Evolutionary conservation across 805 yeast species (phyloP).

Genomic region (Metschnikowia reukaufii): DNA sequence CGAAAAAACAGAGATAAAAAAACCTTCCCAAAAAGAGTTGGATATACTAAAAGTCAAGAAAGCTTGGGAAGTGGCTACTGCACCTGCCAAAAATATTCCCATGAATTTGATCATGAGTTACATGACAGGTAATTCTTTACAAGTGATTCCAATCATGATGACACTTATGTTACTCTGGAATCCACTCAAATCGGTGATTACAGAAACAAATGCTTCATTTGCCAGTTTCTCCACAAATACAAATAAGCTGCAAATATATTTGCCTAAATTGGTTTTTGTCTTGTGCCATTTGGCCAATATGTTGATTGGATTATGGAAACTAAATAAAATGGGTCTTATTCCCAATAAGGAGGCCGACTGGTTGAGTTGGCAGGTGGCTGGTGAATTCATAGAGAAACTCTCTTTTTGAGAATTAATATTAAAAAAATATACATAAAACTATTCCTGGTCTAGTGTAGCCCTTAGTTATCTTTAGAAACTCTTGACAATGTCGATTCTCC

Average conservation of each 20-base stretch:
- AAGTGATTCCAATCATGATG: conserved; percentile 88
- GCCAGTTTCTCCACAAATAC: conserved; percentile 41
- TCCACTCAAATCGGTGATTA: conserved; percentile 70
- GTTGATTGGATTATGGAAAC: conserved; percentile 79
- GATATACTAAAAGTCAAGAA: conserved; percentile 52
- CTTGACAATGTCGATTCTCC: conserved; percentile 20
- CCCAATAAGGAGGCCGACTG: conserved; percentile 90
- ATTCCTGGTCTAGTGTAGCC: neutral
- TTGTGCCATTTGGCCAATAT: conserved; percentile 54
- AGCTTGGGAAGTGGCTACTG: conserved; percentile 83
- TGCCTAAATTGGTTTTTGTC: conserved; percentile 50
- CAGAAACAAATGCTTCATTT: conserved; percentile 57
- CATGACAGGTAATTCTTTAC: conserved; percentile 89
- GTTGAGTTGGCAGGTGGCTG: conserved; percentile 75
- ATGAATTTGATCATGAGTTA: conserved; percentile 89
- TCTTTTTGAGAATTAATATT: neutral
- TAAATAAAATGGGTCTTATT: conserved; percentile 83
- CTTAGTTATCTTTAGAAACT: conserved; percentile 8
- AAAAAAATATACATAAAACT: neutral
- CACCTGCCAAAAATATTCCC: conserved; percentile 83
- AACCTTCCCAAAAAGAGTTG: conserved; percentile 24
- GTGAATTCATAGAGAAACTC: conserved; percentile 12
- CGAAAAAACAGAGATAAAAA: conserved; percentile 11
- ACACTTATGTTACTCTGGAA: conserved; percentile 77
- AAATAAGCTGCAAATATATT: conserved; percentile 30